Percentiles rank a stretch among this genome's conserved stretches.
These are phyloP conservation scores for Entophlyctis luteolus DNA, from an alignment of 192 early-diverging fungal genomes.

Conservation along the genomic window DNA sequence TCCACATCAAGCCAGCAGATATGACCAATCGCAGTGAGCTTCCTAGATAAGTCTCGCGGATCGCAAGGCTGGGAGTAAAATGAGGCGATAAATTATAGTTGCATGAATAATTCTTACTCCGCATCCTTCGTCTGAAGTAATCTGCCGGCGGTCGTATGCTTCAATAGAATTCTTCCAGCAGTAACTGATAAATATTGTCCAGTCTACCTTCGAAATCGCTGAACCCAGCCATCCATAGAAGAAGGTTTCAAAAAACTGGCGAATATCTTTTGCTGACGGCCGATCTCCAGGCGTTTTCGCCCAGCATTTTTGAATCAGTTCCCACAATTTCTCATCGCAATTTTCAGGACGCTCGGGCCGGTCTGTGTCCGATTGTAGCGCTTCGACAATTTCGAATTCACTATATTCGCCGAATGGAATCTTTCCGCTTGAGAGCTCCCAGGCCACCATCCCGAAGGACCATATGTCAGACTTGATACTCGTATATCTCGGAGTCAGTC, in stretches of 20 bases:
- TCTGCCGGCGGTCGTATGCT: conserved; percentile 3
- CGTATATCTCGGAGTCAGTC: background rate
- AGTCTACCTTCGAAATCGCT: conserved; percentile 1
- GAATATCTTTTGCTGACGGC: conserved; percentile 1
- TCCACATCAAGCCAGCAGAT: conserved; percentile 13
- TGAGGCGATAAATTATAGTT: background rate
- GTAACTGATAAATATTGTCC: conserved; percentile 20
- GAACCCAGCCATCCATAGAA: background rate
- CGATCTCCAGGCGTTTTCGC: background rate
- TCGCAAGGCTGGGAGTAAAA: conserved; percentile 9
- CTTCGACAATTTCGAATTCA: background rate
- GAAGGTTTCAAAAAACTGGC: background rate
- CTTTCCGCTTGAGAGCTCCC: background rate
- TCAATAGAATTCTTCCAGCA: conserved; percentile 17
- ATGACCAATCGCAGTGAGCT: conserved; percentile 10
- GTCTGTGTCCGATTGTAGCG: background rate
- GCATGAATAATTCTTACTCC: conserved; percentile 1
- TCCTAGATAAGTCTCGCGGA: background rate
- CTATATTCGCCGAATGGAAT: background rate
- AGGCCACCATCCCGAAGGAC: conserved; percentile 16
- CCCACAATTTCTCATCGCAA: background rate
- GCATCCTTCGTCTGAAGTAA: background rate
- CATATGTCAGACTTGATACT: conserved; percentile 4
- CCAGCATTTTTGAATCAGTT: conserved; percentile 13
- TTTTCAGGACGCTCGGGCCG: background rate